A percentile compares a stretch with the other conserved stretches of the same genome.
Conservation (phyloP, 371 early-diverging fungal genomes). For the Apophysomyces sp. region DNA sequence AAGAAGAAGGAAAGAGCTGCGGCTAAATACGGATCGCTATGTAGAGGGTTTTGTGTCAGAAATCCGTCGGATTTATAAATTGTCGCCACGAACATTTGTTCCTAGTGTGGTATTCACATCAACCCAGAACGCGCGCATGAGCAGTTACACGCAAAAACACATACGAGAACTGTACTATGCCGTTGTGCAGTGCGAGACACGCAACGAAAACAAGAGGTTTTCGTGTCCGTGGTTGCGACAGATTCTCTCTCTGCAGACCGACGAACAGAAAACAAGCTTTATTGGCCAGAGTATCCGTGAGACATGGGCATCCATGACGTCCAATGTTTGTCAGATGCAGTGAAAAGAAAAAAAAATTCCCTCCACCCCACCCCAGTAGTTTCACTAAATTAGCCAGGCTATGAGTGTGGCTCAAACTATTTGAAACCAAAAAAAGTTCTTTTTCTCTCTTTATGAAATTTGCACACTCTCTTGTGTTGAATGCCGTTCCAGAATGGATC, state of each 20-base stretch:
- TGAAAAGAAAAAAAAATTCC: slow-evolving; percentile 16
- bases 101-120: slow-evolving; percentile 59
- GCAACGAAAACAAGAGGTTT: slow-evolving; percentile 48
- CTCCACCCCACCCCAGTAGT: not conserved
- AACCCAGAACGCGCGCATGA: slow-evolving; percentile 40
- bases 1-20: not conserved
- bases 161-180: slow-evolving; percentile 55
- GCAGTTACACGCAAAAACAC: slow-evolving; percentile 48
- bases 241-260: slow-evolving; percentile 34
- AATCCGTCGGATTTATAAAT: slow-evolving; percentile 41
- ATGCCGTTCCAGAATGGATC: slow-evolving; percentile 24
- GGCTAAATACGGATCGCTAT: not conserved
- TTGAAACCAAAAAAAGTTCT: not conserved
- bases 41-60: slow-evolving; percentile 54
- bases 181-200: slow-evolving; percentile 49
- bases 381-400: not conserved
- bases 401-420: not conserved
- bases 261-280: slow-evolving; percentile 44
- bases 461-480: slow-evolving; percentile 18
- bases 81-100: slow-evolving; percentile 36
- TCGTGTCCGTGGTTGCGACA: slow-evolving; percentile 58
- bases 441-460: slow-evolving; percentile 13
- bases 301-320: slow-evolving; percentile 35
- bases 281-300: slow-evolving; percentile 39
- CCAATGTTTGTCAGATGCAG: slow-evolving; percentile 39